Evolutionary conservation across 768 basidiomycete genomes (phyloP).

Genomic region (Boletellus ananas): DNA sequence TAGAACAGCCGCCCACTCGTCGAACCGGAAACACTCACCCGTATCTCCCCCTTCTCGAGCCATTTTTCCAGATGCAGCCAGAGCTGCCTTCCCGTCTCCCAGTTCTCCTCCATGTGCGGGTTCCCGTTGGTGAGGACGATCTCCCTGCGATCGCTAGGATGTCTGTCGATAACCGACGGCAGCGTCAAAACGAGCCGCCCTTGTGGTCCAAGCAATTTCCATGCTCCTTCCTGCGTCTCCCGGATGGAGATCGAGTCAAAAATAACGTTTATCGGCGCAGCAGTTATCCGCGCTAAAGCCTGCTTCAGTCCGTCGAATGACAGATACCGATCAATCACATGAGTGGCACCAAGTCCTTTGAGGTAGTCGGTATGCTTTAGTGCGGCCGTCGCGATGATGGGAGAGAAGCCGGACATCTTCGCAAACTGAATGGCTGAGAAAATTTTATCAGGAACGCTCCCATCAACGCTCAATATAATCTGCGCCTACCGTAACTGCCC

Average conservation of each 20-base stretch:
- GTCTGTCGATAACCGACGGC: constrained; percentile 30
- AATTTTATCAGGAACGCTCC: constrained; percentile 11
- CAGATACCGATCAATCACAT: constrained; percentile 33
- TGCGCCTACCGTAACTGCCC: constrained; percentile 44
- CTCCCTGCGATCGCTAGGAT: constrained; percentile 24
- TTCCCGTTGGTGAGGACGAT: constrained; percentile 32
- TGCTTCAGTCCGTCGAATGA: constrained; percentile 29
- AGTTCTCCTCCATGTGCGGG: constrained; percentile 33
- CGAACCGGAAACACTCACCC: constrained; percentile 15
- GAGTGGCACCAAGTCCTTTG: constrained; percentile 31
- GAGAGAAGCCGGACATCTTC: constrained; percentile 39
- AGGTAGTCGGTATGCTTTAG: constrained; percentile 36
- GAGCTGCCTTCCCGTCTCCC: constrained; percentile 30
- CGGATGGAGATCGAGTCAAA: constrained; percentile 38
- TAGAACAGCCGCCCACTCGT: background rate
- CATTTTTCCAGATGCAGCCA: constrained; percentile 27
- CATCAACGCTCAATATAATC: constrained; percentile 5
- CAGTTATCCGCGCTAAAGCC: constrained; percentile 36
- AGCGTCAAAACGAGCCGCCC: constrained; percentile 36
- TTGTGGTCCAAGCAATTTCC: constrained; percentile 34
- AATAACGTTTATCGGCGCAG: constrained; percentile 32
- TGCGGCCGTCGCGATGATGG: constrained; percentile 33
- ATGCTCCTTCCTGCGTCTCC: constrained; percentile 38
- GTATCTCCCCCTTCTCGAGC: constrained; percentile 32
- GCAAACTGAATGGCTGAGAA: constrained; percentile 38